Evolutionary conservation across 768 basidiomycete genomes (phyloP).

Genomic region (Psilocybe sp.): DNA sequence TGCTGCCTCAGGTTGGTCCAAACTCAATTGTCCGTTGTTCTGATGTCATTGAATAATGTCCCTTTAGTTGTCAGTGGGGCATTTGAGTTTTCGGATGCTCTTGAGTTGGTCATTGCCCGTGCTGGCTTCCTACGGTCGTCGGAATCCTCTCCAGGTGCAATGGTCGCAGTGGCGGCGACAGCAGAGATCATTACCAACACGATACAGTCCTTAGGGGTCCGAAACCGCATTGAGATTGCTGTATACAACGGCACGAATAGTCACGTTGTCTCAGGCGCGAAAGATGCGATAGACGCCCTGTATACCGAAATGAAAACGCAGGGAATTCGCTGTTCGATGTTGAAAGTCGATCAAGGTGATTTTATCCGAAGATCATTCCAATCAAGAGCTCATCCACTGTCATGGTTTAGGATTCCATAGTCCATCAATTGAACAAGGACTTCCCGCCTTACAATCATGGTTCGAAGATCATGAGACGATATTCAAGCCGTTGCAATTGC

Average conservation of each 20-base stretch:
- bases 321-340: slow-evolving; percentile 13
- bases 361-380: not conserved
- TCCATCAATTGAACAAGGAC: slow-evolving; percentile 16
- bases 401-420: slow-evolving; percentile 27
- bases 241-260: slow-evolving; percentile 20
- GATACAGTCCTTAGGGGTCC: slow-evolving; percentile 13
- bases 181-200: slow-evolving; percentile 8
- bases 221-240: slow-evolving; percentile 15
- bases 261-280: slow-evolving; percentile 22
- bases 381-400: not conserved
- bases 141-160: slow-evolving; percentile 15
- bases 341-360: slow-evolving; percentile 26
- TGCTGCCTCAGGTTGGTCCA: slow-evolving; percentile 25
- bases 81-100: slow-evolving; percentile 18
- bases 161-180: slow-evolving; percentile 22
- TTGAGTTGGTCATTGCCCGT: slow-evolving; percentile 22
- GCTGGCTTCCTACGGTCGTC: slow-evolving; percentile 16
- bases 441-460: slow-evolving; percentile 21
- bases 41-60: not conserved
- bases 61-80: slow-evolving; percentile 20
- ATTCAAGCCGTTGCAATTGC: slow-evolving; percentile 11
- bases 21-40: not conserved
- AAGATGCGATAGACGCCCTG: slow-evolving; percentile 14
- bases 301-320: slow-evolving; percentile 11
- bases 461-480: slow-evolving; percentile 2